Base-by-base conservation (phyloP, 2,329 filamentous ascomycete species). In the Colletotrichum tabaci region DNA sequence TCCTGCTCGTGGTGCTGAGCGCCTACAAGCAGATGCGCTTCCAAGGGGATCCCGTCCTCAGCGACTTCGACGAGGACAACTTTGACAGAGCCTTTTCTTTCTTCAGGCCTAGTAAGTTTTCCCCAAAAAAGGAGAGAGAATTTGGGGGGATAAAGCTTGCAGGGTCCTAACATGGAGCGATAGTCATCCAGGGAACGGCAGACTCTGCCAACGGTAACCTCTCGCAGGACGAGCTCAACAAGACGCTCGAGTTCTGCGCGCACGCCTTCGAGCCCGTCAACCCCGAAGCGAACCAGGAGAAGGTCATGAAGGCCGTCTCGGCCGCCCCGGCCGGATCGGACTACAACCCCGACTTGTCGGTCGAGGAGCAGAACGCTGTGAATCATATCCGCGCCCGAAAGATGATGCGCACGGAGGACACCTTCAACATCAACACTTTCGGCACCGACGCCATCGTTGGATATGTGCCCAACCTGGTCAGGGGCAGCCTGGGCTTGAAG, bases 11-110 rank as follows among this genome's bases (percentile, higher is more conserved):
- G 1, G 82, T 87, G 1, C 70, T 79, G 58, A 82, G 77, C 57
- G 79, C 80, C 1, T 72, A 77, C 15, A 79, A 66, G 52, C 71
- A 73, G 40, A 73, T 73, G 30, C 30, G 30, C 30, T 30, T 30
- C 30, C 21, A 38, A 57, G 13, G 16, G 15, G 12, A 82, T 63
- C 80, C 82, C 0, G 77, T 87, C 4, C 73, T 87, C 4, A 79
- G 74, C 12, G 84, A 86, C 65, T 79, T 79, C 15, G 79, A 85
- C 35, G 84, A 87, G 70, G 77, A 81, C 1, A 76, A 77, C 7
- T 86, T 85, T 65, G 81, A 87, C 44, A 73, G 79, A 26, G 85
- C 84, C 1, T 86, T 87, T 74, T 75, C 75, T 9, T 74, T 81
- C 21, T 83, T 85, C 73, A 69, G 76, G 70, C 84, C 83, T 0